Evolutionary conservation across 305 asterid species (phyloP), one percentile per base, ranked within the genome.

Genomic region (Solanum chacoense): DNA sequence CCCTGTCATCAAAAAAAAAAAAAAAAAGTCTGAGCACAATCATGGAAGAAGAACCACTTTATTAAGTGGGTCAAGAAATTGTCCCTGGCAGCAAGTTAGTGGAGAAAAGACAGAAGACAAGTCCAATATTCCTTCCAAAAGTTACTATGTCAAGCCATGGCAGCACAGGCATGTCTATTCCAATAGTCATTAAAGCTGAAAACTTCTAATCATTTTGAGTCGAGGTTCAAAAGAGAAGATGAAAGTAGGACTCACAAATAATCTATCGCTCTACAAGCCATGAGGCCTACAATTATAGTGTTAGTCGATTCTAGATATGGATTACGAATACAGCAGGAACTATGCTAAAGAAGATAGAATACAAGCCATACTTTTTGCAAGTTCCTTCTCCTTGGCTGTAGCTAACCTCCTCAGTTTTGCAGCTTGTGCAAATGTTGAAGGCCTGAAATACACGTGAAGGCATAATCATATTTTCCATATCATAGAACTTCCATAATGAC

Each of bases 401-500:
- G 97, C 98, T 92, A 88, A 92, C 93, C 99, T 95, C 91, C 91
- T 96, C 31, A 95, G 91, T 87, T 96, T 97, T 74, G 99, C 98
- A 91, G 99, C 98, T 93, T 97, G 99, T 40, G 98, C 99, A 93
- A 96, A 97, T 88, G 99, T 97, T 35, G 99, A 95, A 91, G 99
- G 99, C 94, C 99, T 97, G 92, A 88, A 91, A 91, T 87, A 91
- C 13, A 67, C 8, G 45, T 84, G 85, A 89, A 38, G 59, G 28
- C 34, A 85, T 42, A 88, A 85, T 12, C 88, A 50, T 45, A 72
- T 75, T 69, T 81, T 65, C 45, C 78, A 45, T 24, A 89, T 26
- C 50, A 85, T 36, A 34, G 16, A 36, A 26, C 36, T 20, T 75
- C 28, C 20, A 7, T 29, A 50, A 83, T 28, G 29, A 29, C 31